Base-by-base conservation (phyloP, 108 stramenopile genomes). In the Skeletonema potamos region DNA sequence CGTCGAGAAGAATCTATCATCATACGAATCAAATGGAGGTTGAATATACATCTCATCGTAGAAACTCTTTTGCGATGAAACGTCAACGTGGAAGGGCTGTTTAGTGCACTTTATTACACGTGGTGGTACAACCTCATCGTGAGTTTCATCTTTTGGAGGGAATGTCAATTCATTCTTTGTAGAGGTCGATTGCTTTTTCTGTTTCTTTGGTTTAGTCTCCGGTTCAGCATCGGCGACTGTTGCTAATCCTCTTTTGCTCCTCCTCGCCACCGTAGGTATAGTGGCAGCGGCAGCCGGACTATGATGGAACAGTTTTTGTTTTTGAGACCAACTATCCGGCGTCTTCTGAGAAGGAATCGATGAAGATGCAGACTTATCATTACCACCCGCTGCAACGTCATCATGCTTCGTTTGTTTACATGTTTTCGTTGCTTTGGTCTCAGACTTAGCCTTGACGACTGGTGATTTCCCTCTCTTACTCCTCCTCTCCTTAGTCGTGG, bases 11-110 rank as follows among this genome's bases (percentile, higher is more conserved):
- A 59, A 59, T 34, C 24, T 61, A 22, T 51, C 56, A 60, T 70
- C 72, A 54, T 84, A 84, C 3, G 70, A 51, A 55, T 72, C 73
- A 6, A 62, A 30, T n/a, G 72, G 77, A 13, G 86, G 85, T 15
- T 56, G 7, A 30, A 86, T 66, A 22, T 74, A 18, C 4, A 91
- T 77, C 65, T 84, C 72, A 3, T 67, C 33, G 62, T 86, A 87
- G 55, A 82, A 91, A 37, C 76, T 74, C 46, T 78, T 85, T 18
- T 57, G 37, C 9, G 82, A 56, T 5, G 87, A 87, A 13, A 73
- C 62, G 59, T 91, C 88, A 2, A 89, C 81, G 62, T 82, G 84
- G 44, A 85, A 86, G 1, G 86, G 87, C 1, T 22, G 22, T 24
- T 24, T 22, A 20, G 22, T 22, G 48, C 48, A 51, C 22, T 51